Conservation (phyloP, 805 yeast genomes). For the Lipomyces yamanashiensis region DNA sequence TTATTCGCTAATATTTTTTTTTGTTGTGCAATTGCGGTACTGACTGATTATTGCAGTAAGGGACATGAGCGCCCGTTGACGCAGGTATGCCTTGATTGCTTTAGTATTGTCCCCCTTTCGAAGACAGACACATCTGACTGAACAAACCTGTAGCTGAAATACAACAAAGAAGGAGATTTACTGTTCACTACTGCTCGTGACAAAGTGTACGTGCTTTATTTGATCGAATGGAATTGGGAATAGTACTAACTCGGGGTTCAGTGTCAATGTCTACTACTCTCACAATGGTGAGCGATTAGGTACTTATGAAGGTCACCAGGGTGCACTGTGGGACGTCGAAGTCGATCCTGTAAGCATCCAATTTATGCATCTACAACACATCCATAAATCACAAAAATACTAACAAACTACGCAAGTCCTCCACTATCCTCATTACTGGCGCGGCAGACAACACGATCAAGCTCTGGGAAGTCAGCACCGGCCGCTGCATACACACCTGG, state of each 20-base stretch:
- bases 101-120: background rate
- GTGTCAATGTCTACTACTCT: constrained; percentile 75
- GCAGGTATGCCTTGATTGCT: constrained; percentile 49
- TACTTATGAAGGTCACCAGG: constrained; percentile 84
- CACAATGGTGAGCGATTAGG: constrained; percentile 97
- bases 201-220: constrained; percentile 51
- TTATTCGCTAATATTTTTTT: background rate
- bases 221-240: background rate
- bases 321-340: constrained; percentile 95
- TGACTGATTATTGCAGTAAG: constrained; percentile 48
- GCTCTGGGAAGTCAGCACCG: constrained; percentile 82
- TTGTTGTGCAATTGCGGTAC: background rate
- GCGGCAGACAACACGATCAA: constrained; percentile 86
- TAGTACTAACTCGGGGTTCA: constrained; percentile 3
- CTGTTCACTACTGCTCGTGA: constrained; percentile 92
- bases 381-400: background rate
- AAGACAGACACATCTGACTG: background rate
- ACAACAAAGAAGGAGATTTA: constrained; percentile 93
- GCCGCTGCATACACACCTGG: constrained; percentile 75
- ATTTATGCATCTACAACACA: background rate
- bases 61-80: constrained; percentile 98
- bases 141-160: constrained; percentile 59
- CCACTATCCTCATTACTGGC: constrained; percentile 80
- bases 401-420: constrained; percentile 42
- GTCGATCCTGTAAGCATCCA: constrained; percentile 55